phyloP scores from a whole-genome alignment of 352 stramenopile species.

The Pythium rhizo-oryzae region DNA sequence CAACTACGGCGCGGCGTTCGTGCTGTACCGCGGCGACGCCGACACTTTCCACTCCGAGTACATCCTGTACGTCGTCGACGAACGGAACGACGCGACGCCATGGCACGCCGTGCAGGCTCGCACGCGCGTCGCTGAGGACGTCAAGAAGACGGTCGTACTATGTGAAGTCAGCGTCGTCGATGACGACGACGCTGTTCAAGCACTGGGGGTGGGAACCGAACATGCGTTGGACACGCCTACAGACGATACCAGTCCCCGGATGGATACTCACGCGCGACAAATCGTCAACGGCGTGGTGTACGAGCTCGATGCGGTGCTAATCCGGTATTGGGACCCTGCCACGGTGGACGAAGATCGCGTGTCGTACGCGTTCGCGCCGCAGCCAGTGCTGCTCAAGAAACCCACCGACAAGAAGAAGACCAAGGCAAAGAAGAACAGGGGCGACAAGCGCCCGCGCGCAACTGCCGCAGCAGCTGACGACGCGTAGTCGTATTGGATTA shows the following conservation, averaged over 20 bases:
- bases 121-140: slow-evolving; percentile 72
- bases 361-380: slow-evolving; percentile 44
- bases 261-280: slow-evolving; percentile 34
- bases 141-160: slow-evolving; percentile 79
- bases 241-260: background rate
- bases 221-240: too few relatives aligned
- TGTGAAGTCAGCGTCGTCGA: slow-evolving; percentile 39
- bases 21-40: slow-evolving; percentile 64
- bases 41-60: slow-evolving; percentile 73
- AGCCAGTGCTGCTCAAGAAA: slow-evolving; percentile 41
- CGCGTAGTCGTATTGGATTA: background rate
- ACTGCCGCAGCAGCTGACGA: background rate
- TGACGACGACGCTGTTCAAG: too few relatives aligned
- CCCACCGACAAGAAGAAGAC: slow-evolving; percentile 6
- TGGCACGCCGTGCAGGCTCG: slow-evolving; percentile 69
- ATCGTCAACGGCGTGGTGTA: slow-evolving; percentile 39
- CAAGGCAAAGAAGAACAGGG: background rate
- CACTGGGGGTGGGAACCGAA: too few relatives aligned
- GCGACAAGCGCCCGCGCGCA: background rate
- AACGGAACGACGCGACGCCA: slow-evolving; percentile 4
- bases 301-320: slow-evolving; percentile 42
- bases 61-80: slow-evolving; percentile 52
- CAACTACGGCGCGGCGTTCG: slow-evolving; percentile 73
- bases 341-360: slow-evolving; percentile 24
- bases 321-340: slow-evolving; percentile 62